Base-by-base conservation (phyloP, 495 filamentous ascomycete genomes). In the Penicillium maclennaniae region DNA sequence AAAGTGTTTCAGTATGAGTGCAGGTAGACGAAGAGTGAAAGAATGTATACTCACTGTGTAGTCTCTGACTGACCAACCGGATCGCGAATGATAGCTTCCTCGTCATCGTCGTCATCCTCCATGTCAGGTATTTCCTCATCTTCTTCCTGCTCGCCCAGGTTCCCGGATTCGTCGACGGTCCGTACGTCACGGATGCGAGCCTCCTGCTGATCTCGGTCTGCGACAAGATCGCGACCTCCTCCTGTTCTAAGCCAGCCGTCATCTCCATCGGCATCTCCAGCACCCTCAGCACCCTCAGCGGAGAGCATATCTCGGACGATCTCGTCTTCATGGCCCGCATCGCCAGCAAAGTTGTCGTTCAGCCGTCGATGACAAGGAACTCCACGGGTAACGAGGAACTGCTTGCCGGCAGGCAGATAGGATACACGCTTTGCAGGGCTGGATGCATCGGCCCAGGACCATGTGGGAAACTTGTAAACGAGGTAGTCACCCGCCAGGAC, bases 391-490 rank as follows among this genome's bases (percentile, higher is more conserved):
- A 97, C 89, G 12, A 99, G 80, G 60, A 88, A 99, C 80, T 99
- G 93, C 70, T 99, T 99, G 0, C 86, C 90, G 0, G 84, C 74
- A 4, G 93, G 93, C 1, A 99, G 85, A 62, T 96, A 87, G 45
- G 77, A 70, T 16, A 88, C 88, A 43, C 92, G 88, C 61, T 90
- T 88, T 27, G 82, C 76, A 3, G 85, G 80, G 17, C 81, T 80
- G 9, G 91, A 89, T 43, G 92, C 92, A 59, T 92, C 89, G 51
- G 84, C 82, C 93, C 93, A 99, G n/a, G 89, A 86, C 93, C 93
- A 99, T 42, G 92, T 93, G 6, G 93, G 93, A 71, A 99, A 99
- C 76, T 96, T 97, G 83, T 92, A 96, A 64, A 96, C 91, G 37
- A 99, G 87, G 71, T 97, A 99, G 74, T 99, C 93, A 59, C 95